These are phyloP conservation scores for Exsudoporus frostii DNA, from an alignment of 768 basidiomycete genomes.

Conservation along the genomic window DNA sequence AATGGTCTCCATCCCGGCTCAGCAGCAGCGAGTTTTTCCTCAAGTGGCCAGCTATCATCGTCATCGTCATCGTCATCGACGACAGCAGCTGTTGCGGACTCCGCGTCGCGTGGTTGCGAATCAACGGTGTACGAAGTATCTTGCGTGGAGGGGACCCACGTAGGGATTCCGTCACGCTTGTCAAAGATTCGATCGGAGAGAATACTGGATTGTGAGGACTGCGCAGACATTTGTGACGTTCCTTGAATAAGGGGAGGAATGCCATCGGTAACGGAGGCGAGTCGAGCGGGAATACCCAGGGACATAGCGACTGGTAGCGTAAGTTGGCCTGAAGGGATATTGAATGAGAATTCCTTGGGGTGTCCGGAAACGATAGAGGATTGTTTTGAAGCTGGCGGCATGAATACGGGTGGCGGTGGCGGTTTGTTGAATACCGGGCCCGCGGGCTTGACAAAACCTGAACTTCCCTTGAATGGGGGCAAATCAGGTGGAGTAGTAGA, in stretches of 20 bases:
- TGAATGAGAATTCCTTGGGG: constrained; percentile 33
- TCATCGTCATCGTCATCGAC: constrained; percentile 48
- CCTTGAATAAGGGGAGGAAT: constrained; percentile 21
- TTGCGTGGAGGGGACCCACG: constrained; percentile 61
- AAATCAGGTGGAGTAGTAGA: constrained; percentile 60
- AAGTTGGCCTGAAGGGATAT: constrained; percentile 37
- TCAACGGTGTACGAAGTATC: constrained; percentile 50
- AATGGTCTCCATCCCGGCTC: constrained; percentile 61
- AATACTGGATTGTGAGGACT: constrained; percentile 53
- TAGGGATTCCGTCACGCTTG: constrained; percentile 38
- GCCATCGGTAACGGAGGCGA: constrained; percentile 26
- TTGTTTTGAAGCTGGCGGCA: constrained; percentile 23
- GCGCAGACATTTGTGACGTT: constrained; percentile 40
- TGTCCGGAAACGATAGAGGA: background rate
- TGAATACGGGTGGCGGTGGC: constrained; percentile 28
- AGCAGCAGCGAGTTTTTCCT: constrained; percentile 56
- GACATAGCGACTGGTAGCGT: constrained; percentile 45
- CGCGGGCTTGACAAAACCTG: constrained; percentile 32
- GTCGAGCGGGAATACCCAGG: constrained; percentile 40
- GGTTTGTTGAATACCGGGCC: constrained; percentile 62
- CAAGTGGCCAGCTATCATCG: constrained; percentile 73
- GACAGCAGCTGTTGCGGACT: background rate
- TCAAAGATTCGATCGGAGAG: constrained; percentile 53
- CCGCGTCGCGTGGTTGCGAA: constrained; percentile 32
- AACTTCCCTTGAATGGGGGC: constrained; percentile 36